Conservation (phyloP, 2,329 filamentous ascomycete species). For the Cladosporium sp. region DNA sequence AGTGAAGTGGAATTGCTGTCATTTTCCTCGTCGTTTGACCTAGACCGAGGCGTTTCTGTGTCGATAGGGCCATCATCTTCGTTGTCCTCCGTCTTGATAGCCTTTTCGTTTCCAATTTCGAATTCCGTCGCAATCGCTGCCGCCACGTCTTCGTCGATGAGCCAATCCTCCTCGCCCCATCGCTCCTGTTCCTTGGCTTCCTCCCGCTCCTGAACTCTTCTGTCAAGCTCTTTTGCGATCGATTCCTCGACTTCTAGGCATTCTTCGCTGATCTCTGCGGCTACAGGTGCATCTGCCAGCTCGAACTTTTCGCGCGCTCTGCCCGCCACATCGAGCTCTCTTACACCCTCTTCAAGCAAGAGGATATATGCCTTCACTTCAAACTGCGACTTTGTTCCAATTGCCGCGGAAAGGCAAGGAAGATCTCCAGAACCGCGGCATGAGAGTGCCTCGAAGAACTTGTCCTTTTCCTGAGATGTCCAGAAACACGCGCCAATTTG, state of each 20-base stretch:
- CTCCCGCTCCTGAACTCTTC: neutral
- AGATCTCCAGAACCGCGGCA: slow-evolving; percentile 62
- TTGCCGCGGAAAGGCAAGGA: slow-evolving; percentile 55
- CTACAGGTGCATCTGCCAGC: slow-evolving; percentile 62
- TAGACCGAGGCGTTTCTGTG: neutral
- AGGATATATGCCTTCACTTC: slow-evolving; percentile 70
- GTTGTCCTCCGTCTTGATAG: slow-evolving; percentile 16
- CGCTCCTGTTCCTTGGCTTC: slow-evolving; percentile 24
- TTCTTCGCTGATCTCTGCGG: slow-evolving; percentile 64
- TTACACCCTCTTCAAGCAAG: slow-evolving; percentile 52
- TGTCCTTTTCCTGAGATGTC: slow-evolving; percentile 65
- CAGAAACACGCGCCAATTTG: slow-evolving; percentile 69
- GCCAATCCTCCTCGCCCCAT: slow-evolving; percentile 63
- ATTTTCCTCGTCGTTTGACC: neutral
- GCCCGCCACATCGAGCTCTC: slow-evolving; percentile 37
- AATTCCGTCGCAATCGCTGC: slow-evolving; percentile 26
- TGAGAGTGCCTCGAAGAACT: slow-evolving; percentile 63
- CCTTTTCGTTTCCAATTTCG: slow-evolving; percentile 16
- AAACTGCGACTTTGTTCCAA: slow-evolving; percentile 67
- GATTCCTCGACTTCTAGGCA: slow-evolving; percentile 47
- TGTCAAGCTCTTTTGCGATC: slow-evolving; percentile 60
- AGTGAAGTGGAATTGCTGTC: slow-evolving; percentile 20
- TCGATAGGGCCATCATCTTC: slow-evolving; percentile 6
- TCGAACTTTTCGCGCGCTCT: slow-evolving; percentile 36
- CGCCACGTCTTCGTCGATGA: slow-evolving; percentile 49